These are phyloP conservation scores for Arctostaphylos glauca DNA, from an alignment of 148 eudicot genomes.

Conservation along the genomic window DNA sequence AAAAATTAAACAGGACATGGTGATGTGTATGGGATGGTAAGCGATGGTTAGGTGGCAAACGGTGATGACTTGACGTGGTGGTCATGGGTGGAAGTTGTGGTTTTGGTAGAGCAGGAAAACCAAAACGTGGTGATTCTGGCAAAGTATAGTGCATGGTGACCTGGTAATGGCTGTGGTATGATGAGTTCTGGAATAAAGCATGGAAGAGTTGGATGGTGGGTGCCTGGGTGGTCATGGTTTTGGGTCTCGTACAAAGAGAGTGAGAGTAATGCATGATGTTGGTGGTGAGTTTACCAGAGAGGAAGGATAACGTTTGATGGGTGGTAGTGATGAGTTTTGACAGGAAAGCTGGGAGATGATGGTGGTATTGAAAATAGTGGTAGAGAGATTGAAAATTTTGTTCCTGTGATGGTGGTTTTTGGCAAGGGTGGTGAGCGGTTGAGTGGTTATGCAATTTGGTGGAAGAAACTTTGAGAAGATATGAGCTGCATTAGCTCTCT, in stretches of 20 bases:
- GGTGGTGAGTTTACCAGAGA: background rate
- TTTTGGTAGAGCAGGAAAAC: background rate
- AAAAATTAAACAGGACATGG: background rate
- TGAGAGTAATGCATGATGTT: background rate
- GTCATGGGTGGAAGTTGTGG: background rate
- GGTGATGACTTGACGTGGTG: background rate
- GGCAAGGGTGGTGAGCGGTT: background rate
- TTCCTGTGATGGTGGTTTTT: background rate
- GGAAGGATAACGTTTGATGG: background rate
- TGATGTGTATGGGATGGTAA: background rate
- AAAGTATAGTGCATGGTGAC: background rate
- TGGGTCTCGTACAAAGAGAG: background rate
- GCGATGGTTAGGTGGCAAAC: background rate
- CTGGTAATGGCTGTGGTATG: background rate
- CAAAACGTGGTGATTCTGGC: background rate
- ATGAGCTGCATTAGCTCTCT: background rate
- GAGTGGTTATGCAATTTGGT: background rate
- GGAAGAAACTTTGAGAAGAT: background rate
- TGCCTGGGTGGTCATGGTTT: conserved; percentile 3
- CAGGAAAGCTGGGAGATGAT: background rate
- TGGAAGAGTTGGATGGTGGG: background rate
- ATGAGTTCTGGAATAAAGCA: background rate
- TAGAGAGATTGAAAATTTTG: background rate
- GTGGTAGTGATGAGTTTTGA: background rate
- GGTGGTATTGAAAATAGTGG: background rate